A percentile compares a stretch with the other conserved stretches of the same genome.
phyloP scores from a whole-genome alignment of 148 eudicot species.

The Bassia scoparia region DNA sequence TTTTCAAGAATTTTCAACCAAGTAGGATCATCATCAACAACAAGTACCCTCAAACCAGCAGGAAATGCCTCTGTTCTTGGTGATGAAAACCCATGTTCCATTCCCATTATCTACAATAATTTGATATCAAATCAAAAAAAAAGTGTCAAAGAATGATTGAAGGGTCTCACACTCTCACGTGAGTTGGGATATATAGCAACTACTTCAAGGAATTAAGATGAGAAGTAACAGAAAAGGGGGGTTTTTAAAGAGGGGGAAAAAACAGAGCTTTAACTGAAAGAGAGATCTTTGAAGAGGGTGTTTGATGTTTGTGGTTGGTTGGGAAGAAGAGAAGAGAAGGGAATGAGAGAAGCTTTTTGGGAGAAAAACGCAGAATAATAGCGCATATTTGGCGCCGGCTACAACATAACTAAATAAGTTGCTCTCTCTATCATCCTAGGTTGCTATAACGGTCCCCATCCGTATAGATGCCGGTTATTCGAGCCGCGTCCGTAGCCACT shows the following conservation, averaged over 20 bases:
- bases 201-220: background rate
- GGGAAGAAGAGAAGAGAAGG: too few species aligned
- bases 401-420: too few species aligned
- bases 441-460: too few species aligned
- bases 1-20: conserved; percentile 90
- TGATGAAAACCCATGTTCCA: conserved; percentile 63
- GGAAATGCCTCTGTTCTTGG: conserved; percentile 68
- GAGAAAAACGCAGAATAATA: too few species aligned
- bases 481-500: too few species aligned
- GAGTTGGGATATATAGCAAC: conserved; percentile 10
- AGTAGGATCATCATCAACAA: conserved; percentile 88
- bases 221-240: conserved; percentile 18
- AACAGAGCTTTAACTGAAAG: too few species aligned
- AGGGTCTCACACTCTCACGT: conserved; percentile 18
- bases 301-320: too few species aligned
- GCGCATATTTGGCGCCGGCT: too few species aligned
- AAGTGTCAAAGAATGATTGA: background rate
- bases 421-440: too few species aligned
- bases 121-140: background rate
- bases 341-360: too few species aligned
- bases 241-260: conserved; percentile 14
- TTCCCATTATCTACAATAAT: conserved; percentile 17
- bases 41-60: conserved; percentile 77
- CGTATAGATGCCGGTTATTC: too few species aligned
- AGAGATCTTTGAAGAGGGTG: too few species aligned